Evolutionary conservation across 2,329 filamentous ascomycete species (phyloP).

Genomic region (Pseudophaeomoniella oleicola): DNA sequence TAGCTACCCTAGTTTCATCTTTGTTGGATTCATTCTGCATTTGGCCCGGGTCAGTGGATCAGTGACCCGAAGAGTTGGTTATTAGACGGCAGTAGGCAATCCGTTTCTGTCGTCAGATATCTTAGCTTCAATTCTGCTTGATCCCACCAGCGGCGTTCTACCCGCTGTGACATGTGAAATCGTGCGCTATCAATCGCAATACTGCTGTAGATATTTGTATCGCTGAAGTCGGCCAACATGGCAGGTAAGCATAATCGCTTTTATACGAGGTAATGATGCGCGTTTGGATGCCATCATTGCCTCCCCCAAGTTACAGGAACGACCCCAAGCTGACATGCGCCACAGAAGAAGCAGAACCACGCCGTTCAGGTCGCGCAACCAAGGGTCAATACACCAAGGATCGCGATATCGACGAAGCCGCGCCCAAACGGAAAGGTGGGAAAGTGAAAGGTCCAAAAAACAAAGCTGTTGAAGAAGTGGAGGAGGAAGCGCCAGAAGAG

Average conservation of each 20-base stretch:
- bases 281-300: too few relatives aligned
- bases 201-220: not conserved
- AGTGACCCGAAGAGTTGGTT: too few relatives aligned
- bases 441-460: slow-evolving; percentile 30
- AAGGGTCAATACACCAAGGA: slow-evolving; percentile 92
- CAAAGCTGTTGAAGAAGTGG: slow-evolving; percentile 32
- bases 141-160: not conserved
- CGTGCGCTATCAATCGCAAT: not conserved
- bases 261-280: too few relatives aligned
- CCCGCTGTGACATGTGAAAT: not conserved
- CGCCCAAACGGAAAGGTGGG: slow-evolving; percentile 29
- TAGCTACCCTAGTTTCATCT: too few relatives aligned
- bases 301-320: too few relatives aligned
- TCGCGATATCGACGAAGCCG: slow-evolving; percentile 56
- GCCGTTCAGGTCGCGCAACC: slow-evolving; percentile 87
- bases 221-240: not conserved
- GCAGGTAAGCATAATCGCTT: not conserved
- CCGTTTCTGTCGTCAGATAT: not conserved
- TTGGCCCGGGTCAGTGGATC: too few relatives aligned
- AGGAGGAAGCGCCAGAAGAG: slow-evolving; percentile 45
- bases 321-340: too few relatives aligned
- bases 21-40: too few relatives aligned
- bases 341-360: slow-evolving; percentile 55
- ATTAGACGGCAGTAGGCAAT: too few relatives aligned
- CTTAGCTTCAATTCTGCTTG: not conserved